Evolutionary conservation across 2,329 filamentous ascomycete genomes (phyloP).

Genomic region (Emergomyces pasteurianus): DNA sequence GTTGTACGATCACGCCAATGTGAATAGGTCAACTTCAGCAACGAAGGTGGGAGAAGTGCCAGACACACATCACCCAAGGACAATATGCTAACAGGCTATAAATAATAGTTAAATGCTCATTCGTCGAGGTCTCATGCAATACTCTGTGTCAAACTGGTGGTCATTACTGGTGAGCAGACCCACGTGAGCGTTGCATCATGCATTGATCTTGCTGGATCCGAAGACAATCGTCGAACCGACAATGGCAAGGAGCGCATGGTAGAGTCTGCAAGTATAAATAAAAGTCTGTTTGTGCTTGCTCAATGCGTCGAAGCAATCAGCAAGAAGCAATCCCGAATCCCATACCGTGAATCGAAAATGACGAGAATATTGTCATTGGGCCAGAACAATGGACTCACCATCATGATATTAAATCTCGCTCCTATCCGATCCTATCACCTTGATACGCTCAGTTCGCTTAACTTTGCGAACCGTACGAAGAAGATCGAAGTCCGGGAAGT

Average conservation of each 20-base stretch:
- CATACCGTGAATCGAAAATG: constrained; percentile 95
- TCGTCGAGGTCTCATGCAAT: constrained; percentile 86
- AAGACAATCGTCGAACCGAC: constrained; percentile 88
- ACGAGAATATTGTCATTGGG: constrained; percentile 83
- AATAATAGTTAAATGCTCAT: constrained; percentile 61
- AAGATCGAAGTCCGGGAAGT: constrained; percentile 92
- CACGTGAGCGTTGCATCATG: constrained; percentile 77
- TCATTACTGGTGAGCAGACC: constrained; percentile 56
- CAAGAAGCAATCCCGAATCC: constrained; percentile 61
- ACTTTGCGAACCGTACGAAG: constrained; percentile 90
- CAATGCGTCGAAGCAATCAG: constrained; percentile 94
- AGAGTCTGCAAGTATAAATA: constrained; percentile 97
- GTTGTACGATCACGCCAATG: constrained; percentile 83
- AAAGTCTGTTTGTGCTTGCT: constrained; percentile 85
- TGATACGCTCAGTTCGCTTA: constrained; percentile 84
- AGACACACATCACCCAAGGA: background rate
- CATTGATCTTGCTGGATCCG: constrained; percentile 89
- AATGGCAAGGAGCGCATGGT: constrained; percentile 85
- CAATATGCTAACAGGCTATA: constrained; percentile 11
- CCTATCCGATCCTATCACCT: constrained; percentile 87
- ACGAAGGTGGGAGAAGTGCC: constrained; percentile 50
- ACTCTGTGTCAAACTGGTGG: constrained; percentile 75
- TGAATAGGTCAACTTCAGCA: constrained; percentile 75
- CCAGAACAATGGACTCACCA: constrained; percentile 86
- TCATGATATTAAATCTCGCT: constrained; percentile 93